Percentiles rank a stretch among this genome's conserved stretches.
Conservation (phyloP, 2,329 filamentous ascomycete species). For the Aspergillus transmontanensis region DNA sequence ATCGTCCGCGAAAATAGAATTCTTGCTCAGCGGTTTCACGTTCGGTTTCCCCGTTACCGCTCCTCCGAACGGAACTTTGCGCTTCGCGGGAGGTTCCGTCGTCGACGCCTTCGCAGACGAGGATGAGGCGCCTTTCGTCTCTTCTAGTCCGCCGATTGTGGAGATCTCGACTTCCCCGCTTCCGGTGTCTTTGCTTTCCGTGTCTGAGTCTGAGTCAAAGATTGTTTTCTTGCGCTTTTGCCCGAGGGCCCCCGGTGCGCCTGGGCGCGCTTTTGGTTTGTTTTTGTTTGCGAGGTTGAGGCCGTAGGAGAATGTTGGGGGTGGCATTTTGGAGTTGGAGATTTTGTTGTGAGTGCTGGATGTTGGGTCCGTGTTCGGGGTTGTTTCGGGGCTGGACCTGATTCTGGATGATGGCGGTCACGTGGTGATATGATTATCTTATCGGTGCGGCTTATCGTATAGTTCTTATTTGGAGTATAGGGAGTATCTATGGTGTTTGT, state of each 20-base stretch:
- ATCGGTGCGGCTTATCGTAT: no score
- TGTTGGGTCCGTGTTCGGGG: neutral
- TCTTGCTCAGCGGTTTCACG: conserved; percentile 37
- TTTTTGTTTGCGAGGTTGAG: conserved; percentile 46
- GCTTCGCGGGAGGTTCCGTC: conserved; percentile 31
- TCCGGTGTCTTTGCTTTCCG: conserved; percentile 28
- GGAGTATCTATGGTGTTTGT: no score
- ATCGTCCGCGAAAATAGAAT: conserved; percentile 41
- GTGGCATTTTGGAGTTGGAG: neutral
- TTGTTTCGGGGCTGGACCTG: neutral
- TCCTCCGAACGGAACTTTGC: conserved; percentile 35
- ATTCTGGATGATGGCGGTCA: no score
- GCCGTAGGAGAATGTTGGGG: conserved; percentile 43
- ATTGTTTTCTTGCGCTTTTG: conserved; percentile 54
- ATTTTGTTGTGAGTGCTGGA: neutral
- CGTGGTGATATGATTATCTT: no score
- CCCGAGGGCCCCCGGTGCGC: conserved; percentile 24
- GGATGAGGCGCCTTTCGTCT: conserved; percentile 19
- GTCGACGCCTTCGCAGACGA: neutral
- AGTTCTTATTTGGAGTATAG: no score
- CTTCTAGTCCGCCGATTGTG: conserved; percentile 41
- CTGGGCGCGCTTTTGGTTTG: conserved; percentile 12
- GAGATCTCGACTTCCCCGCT: conserved; percentile 37
- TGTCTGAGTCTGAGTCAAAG: conserved; percentile 47
- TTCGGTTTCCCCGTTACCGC: conserved; percentile 23